Evolutionary conservation across 2,329 filamentous ascomycete genomes (phyloP), one percentile per base, ranked within the genome.

Genomic region (Colletotrichum endophyticum): DNA sequence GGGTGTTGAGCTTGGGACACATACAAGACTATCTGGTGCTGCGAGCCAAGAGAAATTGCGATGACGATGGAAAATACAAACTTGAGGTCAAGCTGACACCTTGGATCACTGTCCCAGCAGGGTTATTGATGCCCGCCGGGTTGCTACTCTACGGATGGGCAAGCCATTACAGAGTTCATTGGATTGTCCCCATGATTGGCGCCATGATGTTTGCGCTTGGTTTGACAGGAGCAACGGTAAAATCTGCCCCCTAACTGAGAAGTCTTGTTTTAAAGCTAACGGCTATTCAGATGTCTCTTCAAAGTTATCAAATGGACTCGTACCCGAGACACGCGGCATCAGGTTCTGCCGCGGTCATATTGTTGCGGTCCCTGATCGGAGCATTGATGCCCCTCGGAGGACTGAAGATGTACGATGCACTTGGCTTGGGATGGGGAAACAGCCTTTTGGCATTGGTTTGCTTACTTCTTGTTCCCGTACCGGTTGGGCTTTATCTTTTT

Each of bases 281-380:
- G 5, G 13, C 13, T 19, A 11, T 27, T 13, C 12, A 76, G 72
- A 86, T 86, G 82, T 83, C 89, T 36, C 88, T 91, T 59, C 90
- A 92, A 67, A 92, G 91, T 4, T 94, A 94, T 78, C 86, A 93
- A 3, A 89, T 94, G n/a, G 91, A 93, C 68, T 89, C 89, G 1
- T 87, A 85, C 68, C 82, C 82, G 3, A 77, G 70, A 1, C 84
- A 84, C 44, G 85, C 86, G 2, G 87, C 86, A 1, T 87, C 85
- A 3, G 84, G 84, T 15, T 83, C 85, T 2, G 86, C 85, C 6
- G 86, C 86, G 2, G 79, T 84, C 61, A 80, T 83, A 1, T 83
- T 87, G 1, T 78, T 86, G 5, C 83, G 86, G 1, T 85, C 83
- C 1, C 77, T 87, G 1, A 79, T 83, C 9, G 86, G 86, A 1